Conservation (phyloP, 2,329 filamentous ascomycete genomes). For the Cephalotrichum gorgonifer region DNA sequence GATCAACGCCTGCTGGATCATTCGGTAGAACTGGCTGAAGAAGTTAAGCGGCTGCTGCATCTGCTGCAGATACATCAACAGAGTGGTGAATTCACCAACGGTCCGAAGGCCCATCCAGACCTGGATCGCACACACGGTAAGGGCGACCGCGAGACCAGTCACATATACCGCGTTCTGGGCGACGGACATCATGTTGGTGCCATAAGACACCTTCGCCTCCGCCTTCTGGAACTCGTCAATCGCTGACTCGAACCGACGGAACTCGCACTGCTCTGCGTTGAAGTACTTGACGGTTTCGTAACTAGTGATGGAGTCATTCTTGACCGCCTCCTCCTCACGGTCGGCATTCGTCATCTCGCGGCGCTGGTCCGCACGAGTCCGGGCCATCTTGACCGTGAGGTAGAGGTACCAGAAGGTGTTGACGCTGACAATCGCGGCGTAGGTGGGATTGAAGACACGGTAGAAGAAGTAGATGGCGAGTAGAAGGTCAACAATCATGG, state of each 20-base stretch:
- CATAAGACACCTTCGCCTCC: slow-evolving; percentile 67
- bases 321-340: slow-evolving; percentile 90
- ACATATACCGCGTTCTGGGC: slow-evolving; percentile 74
- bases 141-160: slow-evolving; percentile 59
- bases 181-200: slow-evolving; percentile 71
- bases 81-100: slow-evolving; percentile 61
- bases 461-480: slow-evolving; percentile 78
- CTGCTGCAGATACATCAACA: slow-evolving; percentile 71
- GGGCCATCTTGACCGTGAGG: slow-evolving; percentile 90
- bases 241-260: slow-evolving; percentile 59
- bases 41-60: slow-evolving; percentile 75
- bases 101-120: slow-evolving; percentile 55
- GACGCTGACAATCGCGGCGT: slow-evolving; percentile 66
- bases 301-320: slow-evolving; percentile 97
- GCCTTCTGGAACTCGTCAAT: slow-evolving; percentile 63
- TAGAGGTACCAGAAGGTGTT: slow-evolving; percentile 96
- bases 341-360: slow-evolving; percentile 92
- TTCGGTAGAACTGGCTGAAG: slow-evolving; percentile 91
- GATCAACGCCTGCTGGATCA: slow-evolving; percentile 94
- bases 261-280: slow-evolving; percentile 74
- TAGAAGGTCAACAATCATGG: slow-evolving; percentile 84
- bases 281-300: slow-evolving; percentile 94
- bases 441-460: slow-evolving; percentile 55
- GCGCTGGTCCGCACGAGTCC: slow-evolving; percentile 82
- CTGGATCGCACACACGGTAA: slow-evolving; percentile 68